phyloP scores from a whole-genome alignment of 345 rosid species.

The Zanthoxylum bungeanum region DNA sequence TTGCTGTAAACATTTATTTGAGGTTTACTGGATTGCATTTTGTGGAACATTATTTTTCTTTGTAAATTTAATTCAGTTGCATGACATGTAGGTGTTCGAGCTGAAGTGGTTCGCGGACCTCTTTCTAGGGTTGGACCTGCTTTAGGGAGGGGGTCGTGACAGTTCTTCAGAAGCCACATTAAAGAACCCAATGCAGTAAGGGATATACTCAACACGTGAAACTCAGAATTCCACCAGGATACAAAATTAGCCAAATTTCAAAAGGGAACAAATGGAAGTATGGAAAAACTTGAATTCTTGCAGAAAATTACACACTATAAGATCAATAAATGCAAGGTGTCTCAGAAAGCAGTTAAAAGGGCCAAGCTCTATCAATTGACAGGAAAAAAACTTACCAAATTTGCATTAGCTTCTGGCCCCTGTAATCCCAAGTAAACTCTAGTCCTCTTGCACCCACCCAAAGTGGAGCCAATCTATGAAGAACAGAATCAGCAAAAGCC shows the following conservation, averaged over 20 bases:
- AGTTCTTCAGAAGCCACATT: conserved; percentile 97
- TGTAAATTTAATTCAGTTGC: no score
- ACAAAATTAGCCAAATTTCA: neutral
- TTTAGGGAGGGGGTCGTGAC: no score
- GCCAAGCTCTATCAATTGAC: neutral
- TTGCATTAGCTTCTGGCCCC: conserved; percentile 97
- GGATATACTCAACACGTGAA: conserved; percentile 86
- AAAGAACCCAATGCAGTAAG: conserved; percentile 93
- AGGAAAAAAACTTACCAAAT: conserved; percentile 51
- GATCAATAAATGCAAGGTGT: neutral
- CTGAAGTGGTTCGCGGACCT: no score
- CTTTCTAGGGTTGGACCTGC: no score
- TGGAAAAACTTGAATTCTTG: neutral
- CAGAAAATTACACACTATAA: neutral
- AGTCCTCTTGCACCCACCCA: conserved; percentile 97
- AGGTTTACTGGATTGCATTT: no score
- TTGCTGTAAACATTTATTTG: no score
- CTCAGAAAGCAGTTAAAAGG: neutral
- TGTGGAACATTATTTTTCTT: no score
- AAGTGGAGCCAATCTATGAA: conserved; percentile 91
- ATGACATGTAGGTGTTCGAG: no score
- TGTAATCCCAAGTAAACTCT: conserved; percentile 97
- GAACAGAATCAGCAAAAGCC: conserved; percentile 96
- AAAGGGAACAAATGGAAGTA: neutral
- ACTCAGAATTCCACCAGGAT: conserved; percentile 8